phyloP scores from a whole-genome alignment of 345 rosid genomes.

The Physaria fendleri region DNA sequence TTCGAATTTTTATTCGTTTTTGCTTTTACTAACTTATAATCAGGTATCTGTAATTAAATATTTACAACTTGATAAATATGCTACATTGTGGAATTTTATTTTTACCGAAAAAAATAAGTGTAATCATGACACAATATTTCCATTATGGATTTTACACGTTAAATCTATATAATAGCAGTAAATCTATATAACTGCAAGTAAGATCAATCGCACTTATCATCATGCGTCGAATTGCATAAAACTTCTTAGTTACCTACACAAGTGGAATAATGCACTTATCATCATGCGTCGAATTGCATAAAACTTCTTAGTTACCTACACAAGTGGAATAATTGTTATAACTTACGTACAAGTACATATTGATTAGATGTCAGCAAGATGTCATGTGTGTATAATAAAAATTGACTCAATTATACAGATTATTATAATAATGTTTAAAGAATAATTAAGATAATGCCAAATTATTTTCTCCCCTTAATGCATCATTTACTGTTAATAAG shows the following conservation, averaged over 20 bases:
- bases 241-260: background rate
- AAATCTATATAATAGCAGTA: background rate
- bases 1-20: too few species aligned
- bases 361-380: background rate
- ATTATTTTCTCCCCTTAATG: background rate
- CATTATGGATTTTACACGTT: too few species aligned
- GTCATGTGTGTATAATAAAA: background rate
- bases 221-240: background rate
- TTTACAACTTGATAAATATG: too few species aligned
- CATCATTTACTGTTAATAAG: background rate
- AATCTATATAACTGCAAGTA: background rate
- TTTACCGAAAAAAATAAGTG: too few species aligned
- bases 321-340: background rate
- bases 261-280: too few species aligned
- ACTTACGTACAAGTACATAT: background rate
- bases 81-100: too few species aligned
- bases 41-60: too few species aligned
- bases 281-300: background rate
- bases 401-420: background rate
- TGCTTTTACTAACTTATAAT: too few species aligned
- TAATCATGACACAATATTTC: too few species aligned
- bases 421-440: background rate
- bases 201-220: background rate
- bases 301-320: background rate
- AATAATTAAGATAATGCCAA: background rate